Conservation (phyloP, 2,329 filamentous ascomycete species). For the Nemania bipapillata region DNA sequence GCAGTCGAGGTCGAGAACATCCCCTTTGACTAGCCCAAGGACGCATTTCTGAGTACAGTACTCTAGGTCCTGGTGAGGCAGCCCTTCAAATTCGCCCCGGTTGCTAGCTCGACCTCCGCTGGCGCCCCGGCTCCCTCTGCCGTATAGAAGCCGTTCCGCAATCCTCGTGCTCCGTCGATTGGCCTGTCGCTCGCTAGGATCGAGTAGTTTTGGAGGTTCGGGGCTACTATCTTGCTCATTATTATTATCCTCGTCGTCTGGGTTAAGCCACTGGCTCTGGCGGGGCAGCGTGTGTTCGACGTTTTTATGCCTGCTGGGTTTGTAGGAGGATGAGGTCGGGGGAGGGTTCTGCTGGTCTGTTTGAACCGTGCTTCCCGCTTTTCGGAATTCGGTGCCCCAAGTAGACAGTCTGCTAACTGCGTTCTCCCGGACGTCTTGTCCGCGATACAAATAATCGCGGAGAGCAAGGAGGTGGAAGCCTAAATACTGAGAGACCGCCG, state of each 20-base stretch:
- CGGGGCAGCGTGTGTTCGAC: constrained; percentile 22
- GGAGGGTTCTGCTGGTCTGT: constrained; percentile 54
- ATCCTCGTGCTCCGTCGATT: constrained; percentile 22
- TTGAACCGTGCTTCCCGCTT: constrained; percentile 50
- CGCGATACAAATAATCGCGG: constrained; percentile 21
- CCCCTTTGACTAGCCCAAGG: constrained; percentile 50
- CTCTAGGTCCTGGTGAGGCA: constrained; percentile 12
- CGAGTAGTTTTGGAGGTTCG: constrained; percentile 8
- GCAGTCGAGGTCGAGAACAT: constrained; percentile 51
- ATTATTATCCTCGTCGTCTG: constrained; percentile 13
- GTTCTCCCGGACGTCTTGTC: constrained; percentile 16
- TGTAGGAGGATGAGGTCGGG: constrained; percentile 36
- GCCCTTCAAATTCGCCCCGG: constrained; percentile 18
- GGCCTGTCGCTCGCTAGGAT: constrained; percentile 14
- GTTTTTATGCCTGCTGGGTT: background rate
- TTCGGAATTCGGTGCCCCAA: constrained; percentile 40
- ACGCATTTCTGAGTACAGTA: constrained; percentile 58
- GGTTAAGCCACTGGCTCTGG: constrained; percentile 12
- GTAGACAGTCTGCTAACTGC: constrained; percentile 37
- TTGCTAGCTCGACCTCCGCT: constrained; percentile 20
- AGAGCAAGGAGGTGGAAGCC: constrained; percentile 50
- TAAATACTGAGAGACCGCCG: constrained; percentile 50
- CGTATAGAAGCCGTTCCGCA: constrained; percentile 14
- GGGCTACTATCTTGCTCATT: constrained; percentile 4
- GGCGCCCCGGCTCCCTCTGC: constrained; percentile 2